These are phyloP conservation scores for Yarrowia deformans DNA, from an alignment of 805 yeast species.

Conservation along the genomic window DNA sequence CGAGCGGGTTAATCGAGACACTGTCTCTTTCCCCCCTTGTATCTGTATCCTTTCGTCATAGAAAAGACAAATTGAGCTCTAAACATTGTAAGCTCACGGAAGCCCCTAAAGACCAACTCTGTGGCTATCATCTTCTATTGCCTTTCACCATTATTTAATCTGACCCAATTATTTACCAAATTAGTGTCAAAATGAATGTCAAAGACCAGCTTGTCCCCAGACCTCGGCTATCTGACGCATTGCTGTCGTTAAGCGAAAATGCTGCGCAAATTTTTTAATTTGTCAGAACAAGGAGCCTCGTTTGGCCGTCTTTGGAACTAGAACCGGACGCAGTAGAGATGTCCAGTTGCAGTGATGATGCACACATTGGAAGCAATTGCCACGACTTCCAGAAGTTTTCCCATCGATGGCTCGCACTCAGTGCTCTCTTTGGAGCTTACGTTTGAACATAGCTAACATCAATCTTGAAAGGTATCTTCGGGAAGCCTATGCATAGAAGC, in stretches of 20 bases:
- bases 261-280: neutral
- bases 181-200: no score
- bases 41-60: no score
- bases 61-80: no score
- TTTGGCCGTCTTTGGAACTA: neutral
- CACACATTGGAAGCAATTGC: neutral
- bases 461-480: neutral
- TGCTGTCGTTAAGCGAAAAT: neutral
- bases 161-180: no score
- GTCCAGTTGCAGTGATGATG: neutral
- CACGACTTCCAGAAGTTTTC: neutral
- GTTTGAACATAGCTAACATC: no score
- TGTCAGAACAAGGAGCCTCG: neutral
- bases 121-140: no score
- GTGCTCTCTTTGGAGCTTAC: neutral
- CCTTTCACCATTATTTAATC: no score
- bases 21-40: no score
- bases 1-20: no score
- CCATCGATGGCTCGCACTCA: neutral
- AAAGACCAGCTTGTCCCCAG: no score
- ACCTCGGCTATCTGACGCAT: slow-evolving; percentile 8
- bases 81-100: no score
- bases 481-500: neutral
- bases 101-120: no score
- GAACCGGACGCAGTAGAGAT: neutral